Evolutionary conservation across 192 early-diverging fungal genomes (phyloP).

Genomic region (Kappamyces sp.): DNA sequence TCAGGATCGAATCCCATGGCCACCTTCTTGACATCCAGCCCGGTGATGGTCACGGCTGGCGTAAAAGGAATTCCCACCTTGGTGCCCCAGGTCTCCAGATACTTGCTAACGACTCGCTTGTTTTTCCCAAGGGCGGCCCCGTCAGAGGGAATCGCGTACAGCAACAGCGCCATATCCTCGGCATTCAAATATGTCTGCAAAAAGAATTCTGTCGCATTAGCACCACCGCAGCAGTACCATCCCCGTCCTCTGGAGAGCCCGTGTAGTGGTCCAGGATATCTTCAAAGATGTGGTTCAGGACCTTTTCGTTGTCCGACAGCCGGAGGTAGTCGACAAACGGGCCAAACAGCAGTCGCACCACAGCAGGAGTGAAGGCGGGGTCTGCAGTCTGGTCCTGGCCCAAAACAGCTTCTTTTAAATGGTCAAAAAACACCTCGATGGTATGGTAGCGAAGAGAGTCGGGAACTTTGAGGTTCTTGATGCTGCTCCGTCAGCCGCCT

Average conservation of each 20-base stretch:
- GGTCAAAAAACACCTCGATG: constrained; percentile 64
- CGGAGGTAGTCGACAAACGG: constrained; percentile 5
- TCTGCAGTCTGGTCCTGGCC: constrained; percentile 19
- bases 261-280: constrained; percentile 3
- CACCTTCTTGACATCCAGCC: constrained; percentile 2
- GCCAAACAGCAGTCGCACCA: neutral
- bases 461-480: constrained; percentile 54
- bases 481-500: constrained; percentile 29
- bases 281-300: neutral
- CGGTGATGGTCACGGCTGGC: constrained; percentile 1
- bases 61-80: constrained; percentile 15
- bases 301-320: neutral
- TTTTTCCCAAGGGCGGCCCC: constrained; percentile 1
- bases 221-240: neutral
- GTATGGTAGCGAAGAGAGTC: constrained; percentile 67
- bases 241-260: too few relatives aligned
- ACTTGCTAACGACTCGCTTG: neutral
- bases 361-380: neutral
- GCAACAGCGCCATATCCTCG: neutral
- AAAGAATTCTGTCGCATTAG: constrained; percentile 9
- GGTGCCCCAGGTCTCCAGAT: constrained; percentile 1
- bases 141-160: constrained; percentile 10
- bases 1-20: neutral
- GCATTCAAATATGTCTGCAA: neutral
- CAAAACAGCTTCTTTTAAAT: constrained; percentile 59